phyloP scores from a whole-genome alignment of 23 red algal genomes.

The Gracilaria domingensis region DNA sequence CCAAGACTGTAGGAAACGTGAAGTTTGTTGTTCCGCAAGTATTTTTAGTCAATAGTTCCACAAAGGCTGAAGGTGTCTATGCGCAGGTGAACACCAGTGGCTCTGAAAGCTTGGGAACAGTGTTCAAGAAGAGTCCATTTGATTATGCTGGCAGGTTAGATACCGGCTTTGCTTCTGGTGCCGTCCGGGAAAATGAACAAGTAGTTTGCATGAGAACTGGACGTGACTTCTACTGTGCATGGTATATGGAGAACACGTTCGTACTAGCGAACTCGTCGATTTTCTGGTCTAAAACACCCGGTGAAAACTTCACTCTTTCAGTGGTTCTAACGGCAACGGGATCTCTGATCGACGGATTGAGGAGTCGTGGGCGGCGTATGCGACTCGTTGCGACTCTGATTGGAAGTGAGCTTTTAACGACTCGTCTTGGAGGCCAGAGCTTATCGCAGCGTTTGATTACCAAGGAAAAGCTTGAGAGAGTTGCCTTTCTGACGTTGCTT shows the following conservation, averaged over 20 bases:
- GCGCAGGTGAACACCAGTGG: neutral
- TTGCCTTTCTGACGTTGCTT: slow-evolving; percentile 20
- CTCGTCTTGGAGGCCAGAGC: neutral
- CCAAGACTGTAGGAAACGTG: neutral
- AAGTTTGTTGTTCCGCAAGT: slow-evolving; percentile 18
- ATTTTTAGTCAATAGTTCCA: neutral
- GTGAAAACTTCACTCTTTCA: neutral
- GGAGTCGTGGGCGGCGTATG: neutral
- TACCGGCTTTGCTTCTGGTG: neutral
- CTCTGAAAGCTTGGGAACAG: neutral
- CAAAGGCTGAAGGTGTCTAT: neutral
- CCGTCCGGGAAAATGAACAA: neutral
- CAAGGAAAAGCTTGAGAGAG: neutral
- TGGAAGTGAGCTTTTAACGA: neutral
- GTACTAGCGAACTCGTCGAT: neutral
- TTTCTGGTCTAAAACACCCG: neutral
- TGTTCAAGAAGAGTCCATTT: slow-evolving; percentile 8
- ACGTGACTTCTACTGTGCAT: neutral
- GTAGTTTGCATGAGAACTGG: slow-evolving; percentile 6
- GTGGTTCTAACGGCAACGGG: slow-evolving; percentile 27
- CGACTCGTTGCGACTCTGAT: neutral
- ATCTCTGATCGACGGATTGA: neutral
- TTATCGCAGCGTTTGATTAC: neutral
- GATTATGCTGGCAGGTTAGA: neutral
- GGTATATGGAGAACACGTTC: neutral